Evolutionary conservation across 2,329 filamentous ascomycete genomes (phyloP).

Genomic region (Coniella vitis): DNA sequence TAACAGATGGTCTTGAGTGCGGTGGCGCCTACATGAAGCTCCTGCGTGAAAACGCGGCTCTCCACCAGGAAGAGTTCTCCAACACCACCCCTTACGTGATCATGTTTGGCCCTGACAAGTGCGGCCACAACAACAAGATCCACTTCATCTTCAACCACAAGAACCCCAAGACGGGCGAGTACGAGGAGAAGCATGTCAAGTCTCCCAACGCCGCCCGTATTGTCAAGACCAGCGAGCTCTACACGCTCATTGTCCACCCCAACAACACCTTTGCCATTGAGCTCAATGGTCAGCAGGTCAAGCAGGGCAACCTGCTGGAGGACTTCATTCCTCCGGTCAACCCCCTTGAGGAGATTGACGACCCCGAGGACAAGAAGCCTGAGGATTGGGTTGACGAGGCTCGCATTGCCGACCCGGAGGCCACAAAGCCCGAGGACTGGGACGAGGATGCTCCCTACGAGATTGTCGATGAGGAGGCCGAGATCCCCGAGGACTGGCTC

Average conservation of each 20-base stretch:
- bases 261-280: constrained; percentile 93
- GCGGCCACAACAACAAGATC: constrained; percentile 97
- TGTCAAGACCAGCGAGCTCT: constrained; percentile 86
- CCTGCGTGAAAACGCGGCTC: constrained; percentile 92
- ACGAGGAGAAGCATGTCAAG: constrained; percentile 98
- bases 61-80: constrained; percentile 95
- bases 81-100: constrained; percentile 97
- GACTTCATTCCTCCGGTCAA: constrained; percentile 93
- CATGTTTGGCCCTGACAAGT: constrained; percentile 99
- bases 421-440: constrained; percentile 97
- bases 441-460: constrained; percentile 97
- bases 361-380: constrained; percentile 88
- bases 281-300: constrained; percentile 82
- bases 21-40: constrained; percentile 99
- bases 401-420: constrained; percentile 85
- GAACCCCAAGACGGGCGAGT: constrained; percentile 99
- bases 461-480: constrained; percentile 88
- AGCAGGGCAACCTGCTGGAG: constrained; percentile 86
- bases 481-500: constrained; percentile 92
- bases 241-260: constrained; percentile 92
- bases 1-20: constrained; percentile 82
- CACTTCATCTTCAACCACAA: constrained; percentile 99
- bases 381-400: constrained; percentile 92
- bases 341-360: constrained; percentile 89
- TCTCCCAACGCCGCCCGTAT: constrained; percentile 79